Conservation (phyloP, 371 early-diverging fungal genomes). For the Synchytrium microbalum region DNA sequence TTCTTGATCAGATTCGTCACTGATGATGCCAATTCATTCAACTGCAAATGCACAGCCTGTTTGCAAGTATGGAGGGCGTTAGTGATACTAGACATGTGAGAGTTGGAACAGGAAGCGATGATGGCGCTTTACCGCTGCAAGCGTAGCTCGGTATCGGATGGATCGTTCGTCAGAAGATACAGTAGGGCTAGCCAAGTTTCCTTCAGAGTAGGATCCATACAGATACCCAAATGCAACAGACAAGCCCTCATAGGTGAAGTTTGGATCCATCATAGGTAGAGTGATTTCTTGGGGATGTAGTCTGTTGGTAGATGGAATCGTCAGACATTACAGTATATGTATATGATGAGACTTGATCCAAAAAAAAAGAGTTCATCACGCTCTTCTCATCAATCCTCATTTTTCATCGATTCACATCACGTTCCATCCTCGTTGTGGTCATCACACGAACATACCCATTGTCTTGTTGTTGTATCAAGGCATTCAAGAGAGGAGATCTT, state of each 20-base stretch:
- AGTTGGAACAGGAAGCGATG: no score
- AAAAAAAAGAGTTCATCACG: conserved; percentile 5
- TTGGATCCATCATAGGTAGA: conserved; percentile 30
- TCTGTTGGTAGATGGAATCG: conserved; percentile 11
- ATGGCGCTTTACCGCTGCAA: no score
- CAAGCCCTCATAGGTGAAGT: conserved; percentile 38
- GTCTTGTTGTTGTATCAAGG: no score
- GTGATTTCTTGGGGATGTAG: conserved; percentile 19
- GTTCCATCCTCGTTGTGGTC: no score
- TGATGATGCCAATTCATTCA: conserved; percentile 27
- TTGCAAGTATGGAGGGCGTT: no score
- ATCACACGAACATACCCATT: no score
- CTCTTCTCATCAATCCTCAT: conserved; percentile 15
- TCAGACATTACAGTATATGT: not conserved
- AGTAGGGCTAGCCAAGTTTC: conserved; percentile 13
- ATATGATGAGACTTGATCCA: conserved; percentile 3
- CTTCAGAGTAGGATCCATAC: conserved; percentile 32
- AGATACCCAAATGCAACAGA: conserved; percentile 38
- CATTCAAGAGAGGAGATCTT: conserved; percentile 30
- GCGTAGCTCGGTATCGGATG: conserved; percentile 27
- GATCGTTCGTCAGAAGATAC: conserved; percentile 12
- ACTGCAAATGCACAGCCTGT: conserved; percentile 37
- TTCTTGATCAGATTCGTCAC: conserved; percentile 30
- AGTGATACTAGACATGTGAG: no score
- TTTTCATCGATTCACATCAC: conserved; percentile 26